A percentile compares a stretch with the other conserved stretches of the same genome.
These are phyloP conservation scores for Zelopaecilomyces penicillatus DNA, from an alignment of 2,329 filamentous ascomycete species.

Conservation along the genomic window DNA sequence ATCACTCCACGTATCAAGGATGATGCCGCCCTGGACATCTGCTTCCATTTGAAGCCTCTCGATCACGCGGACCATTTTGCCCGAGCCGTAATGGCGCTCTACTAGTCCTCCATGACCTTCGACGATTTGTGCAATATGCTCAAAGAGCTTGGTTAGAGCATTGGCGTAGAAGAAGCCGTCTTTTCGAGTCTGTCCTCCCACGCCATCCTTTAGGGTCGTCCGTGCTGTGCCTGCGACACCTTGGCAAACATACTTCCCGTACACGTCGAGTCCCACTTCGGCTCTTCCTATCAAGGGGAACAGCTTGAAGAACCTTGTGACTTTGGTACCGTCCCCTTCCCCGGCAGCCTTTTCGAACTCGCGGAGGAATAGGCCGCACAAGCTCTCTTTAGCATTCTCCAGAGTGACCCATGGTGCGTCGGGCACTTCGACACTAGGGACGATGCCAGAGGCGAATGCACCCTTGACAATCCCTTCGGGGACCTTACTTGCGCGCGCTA, in stretches of 20 bases:
- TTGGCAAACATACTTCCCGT: constrained; percentile 91
- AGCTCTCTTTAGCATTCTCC: constrained; percentile 75
- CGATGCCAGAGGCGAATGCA: constrained; percentile 81
- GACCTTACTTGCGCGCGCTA: constrained; percentile 73
- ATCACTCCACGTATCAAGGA: constrained; percentile 92
- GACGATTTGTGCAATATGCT: constrained; percentile 95
- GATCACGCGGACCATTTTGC: constrained; percentile 92
- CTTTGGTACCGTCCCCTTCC: constrained; percentile 78
- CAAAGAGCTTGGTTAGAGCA: constrained; percentile 83
- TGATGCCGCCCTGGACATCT: constrained; percentile 91
- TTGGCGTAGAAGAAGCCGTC: constrained; percentile 90
- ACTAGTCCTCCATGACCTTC: constrained; percentile 86
- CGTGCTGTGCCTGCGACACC: constrained; percentile 82
- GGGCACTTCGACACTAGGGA: constrained; percentile 91
- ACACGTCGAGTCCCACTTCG: constrained; percentile 86
- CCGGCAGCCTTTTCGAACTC: constrained; percentile 90
- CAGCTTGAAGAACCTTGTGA: constrained; percentile 95
- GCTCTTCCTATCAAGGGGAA: constrained; percentile 88
- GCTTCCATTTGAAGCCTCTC: constrained; percentile 89
- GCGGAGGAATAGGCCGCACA: constrained; percentile 82
- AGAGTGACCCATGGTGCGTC: constrained; percentile 84
- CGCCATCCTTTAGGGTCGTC: constrained; percentile 64
- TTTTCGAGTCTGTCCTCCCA: constrained; percentile 39
- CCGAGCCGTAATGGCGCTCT: constrained; percentile 84
- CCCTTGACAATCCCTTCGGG: constrained; percentile 74